Conservation (phyloP, 352 stramenopile genomes). For the Phytophthora sp. region DNA sequence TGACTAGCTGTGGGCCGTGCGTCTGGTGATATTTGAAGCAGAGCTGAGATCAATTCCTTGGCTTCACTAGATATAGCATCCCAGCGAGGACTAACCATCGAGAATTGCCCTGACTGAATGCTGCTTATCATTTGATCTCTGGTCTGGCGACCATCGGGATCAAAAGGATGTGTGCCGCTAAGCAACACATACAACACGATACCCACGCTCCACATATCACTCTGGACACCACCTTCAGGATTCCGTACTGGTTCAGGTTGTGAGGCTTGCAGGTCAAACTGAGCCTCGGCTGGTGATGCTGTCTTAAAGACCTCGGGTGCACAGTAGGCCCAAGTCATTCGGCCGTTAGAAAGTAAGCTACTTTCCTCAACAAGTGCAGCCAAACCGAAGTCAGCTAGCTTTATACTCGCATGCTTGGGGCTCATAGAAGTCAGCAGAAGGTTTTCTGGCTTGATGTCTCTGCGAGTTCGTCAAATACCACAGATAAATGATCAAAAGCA, state of each 20-base stretch:
- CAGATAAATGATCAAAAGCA: too few relatives aligned
- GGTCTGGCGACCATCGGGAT: conserved; percentile 66
- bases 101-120: conserved; percentile 52
- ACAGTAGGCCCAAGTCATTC: conserved; percentile 73
- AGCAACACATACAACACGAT: conserved; percentile 92
- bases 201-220: conserved; percentile 89
- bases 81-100: conserved; percentile 50
- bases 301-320: conserved; percentile 66
- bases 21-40: conserved; percentile 41
- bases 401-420: conserved; percentile 69
- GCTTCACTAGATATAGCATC: conserved; percentile 54
- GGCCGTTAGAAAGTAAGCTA: conserved; percentile 49
- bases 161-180: conserved; percentile 79
- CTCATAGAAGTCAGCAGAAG: conserved; percentile 80
- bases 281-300: background rate
- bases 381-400: conserved; percentile 86
- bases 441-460: conserved; percentile 87
- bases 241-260: conserved; percentile 30
- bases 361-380: conserved; percentile 63
- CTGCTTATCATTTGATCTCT: conserved; percentile 78
- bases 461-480: conserved; percentile 31
- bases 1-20: conserved; percentile 39
- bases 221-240: conserved; percentile 47
- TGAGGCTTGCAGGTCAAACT: conserved; percentile 1
- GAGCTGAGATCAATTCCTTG: conserved; percentile 46